These are phyloP conservation scores for Aspergillus spinulosporus DNA, from an alignment of 2,329 filamentous ascomycete species.

Conservation along the genomic window DNA sequence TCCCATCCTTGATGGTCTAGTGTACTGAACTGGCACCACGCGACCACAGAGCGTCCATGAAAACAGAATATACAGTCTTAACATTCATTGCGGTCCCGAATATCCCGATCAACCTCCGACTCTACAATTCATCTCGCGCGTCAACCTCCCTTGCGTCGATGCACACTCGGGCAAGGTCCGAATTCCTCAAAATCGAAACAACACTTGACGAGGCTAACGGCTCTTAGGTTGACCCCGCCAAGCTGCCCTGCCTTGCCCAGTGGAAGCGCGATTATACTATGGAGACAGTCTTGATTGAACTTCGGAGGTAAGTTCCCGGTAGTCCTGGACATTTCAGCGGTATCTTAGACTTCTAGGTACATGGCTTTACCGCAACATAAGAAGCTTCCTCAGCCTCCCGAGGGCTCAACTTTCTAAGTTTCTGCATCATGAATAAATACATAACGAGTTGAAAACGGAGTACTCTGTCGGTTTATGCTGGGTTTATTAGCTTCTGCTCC, in stretches of 20 bases:
- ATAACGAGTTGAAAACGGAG: slow-evolving; percentile 28
- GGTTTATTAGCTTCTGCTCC: slow-evolving; percentile 27
- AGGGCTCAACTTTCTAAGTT: slow-evolving; percentile 66
- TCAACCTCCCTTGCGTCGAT: slow-evolving; percentile 96
- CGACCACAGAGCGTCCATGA: slow-evolving; percentile 80
- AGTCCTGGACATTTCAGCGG: slow-evolving; percentile 24
- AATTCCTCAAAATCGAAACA: not conserved
- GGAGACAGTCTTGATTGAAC: slow-evolving; percentile 87
- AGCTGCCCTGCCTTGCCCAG: slow-evolving; percentile 79
- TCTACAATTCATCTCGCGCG: slow-evolving; percentile 88
- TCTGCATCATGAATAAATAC: slow-evolving; percentile 23
- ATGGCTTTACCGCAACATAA: slow-evolving; percentile 92
- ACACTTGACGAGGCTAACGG: slow-evolving; percentile 7
- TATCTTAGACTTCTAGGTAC: slow-evolving; percentile 60
- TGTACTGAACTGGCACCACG: slow-evolving; percentile 19
- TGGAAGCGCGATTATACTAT: slow-evolving; percentile 95
- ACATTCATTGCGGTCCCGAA: slow-evolving; percentile 86
- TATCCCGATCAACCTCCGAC: slow-evolving; percentile 89
- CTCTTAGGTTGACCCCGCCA: slow-evolving; percentile 72
- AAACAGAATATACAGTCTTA: slow-evolving; percentile 98
- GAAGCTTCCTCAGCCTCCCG: slow-evolving; percentile 90
- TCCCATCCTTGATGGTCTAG: slow-evolving; percentile 4
- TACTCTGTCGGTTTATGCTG: slow-evolving; percentile 30
- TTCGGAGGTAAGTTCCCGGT: slow-evolving; percentile 64
- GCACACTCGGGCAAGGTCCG: slow-evolving; percentile 70